Conservation (phyloP, 2,329 filamentous ascomycete genomes). For the Aspergillus melleus region DNA sequence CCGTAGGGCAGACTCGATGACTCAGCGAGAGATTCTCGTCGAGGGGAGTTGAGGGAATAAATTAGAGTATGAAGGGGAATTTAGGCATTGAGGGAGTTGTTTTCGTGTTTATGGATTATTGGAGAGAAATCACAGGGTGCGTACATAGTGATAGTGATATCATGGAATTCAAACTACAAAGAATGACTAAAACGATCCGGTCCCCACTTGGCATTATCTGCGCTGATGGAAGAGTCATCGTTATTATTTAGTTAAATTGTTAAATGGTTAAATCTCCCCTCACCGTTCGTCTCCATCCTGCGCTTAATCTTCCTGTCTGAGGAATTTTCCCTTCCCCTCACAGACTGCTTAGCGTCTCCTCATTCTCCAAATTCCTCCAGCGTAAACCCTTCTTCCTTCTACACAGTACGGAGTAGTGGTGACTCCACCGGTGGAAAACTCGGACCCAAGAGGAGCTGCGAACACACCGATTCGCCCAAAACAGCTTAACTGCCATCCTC, state of each 20-base stretch:
- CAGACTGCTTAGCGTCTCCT: background rate
- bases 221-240: too few relatives aligned
- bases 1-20: slow-evolving; percentile 4
- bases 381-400: background rate
- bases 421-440: background rate
- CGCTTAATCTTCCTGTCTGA: background rate
- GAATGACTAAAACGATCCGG: too few relatives aligned
- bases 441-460: background rate
- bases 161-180: too few relatives aligned
- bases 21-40: background rate
- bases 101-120: too few relatives aligned
- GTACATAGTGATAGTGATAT: too few relatives aligned
- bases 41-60: background rate
- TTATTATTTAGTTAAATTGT: too few relatives aligned
- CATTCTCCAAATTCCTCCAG: slow-evolving; percentile 3
- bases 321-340: slow-evolving; percentile 2
- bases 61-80: too few relatives aligned
- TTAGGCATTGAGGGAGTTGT: too few relatives aligned
- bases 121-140: too few relatives aligned
- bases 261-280: slow-evolving; percentile 7
- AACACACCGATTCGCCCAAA: slow-evolving; percentile 40
- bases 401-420: too few relatives aligned
- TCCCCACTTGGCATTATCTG: too few relatives aligned
- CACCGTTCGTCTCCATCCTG: slow-evolving; percentile 4
- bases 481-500: slow-evolving; percentile 24